A percentile compares a stretch with the other conserved stretches of the same genome.
Evolutionary conservation across 192 early-diverging fungal species (phyloP).

Genomic region (Jimgerdemannia lactiflua): DNA sequence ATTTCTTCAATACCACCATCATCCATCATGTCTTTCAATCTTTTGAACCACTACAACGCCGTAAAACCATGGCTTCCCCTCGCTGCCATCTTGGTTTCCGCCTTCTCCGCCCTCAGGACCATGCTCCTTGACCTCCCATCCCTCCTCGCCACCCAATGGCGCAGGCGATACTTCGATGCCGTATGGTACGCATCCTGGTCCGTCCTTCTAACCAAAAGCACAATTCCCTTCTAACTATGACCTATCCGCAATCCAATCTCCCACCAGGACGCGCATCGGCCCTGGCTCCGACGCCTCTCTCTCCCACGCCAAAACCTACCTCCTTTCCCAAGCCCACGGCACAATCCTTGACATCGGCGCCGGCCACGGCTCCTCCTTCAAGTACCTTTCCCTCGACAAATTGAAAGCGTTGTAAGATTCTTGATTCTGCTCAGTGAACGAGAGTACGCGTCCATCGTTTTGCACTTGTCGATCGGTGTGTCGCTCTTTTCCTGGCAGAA

Average conservation of each 20-base stretch:
- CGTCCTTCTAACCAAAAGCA: not conserved
- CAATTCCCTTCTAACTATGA: not conserved
- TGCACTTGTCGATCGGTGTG: too few relatives aligned
- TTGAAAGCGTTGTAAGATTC: not conserved
- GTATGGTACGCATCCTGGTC: not conserved
- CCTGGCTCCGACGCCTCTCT: not conserved
- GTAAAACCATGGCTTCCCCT: not conserved
- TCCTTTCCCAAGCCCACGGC: not conserved
- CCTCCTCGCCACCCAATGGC: not conserved
- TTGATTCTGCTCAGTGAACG: too few relatives aligned
- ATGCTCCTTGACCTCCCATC: not conserved
- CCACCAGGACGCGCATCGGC: not conserved
- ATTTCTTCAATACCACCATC: not conserved
- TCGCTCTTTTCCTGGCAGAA: too few relatives aligned
- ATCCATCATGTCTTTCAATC: not conserved
- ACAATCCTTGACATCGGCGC: not conserved
- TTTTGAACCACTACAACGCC: not conserved
- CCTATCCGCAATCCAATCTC: not conserved
- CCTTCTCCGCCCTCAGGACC: not conserved
- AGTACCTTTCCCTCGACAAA: not conserved
- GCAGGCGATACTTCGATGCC: not conserved
- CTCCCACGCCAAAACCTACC: not conserved
- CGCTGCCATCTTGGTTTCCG: not conserved
- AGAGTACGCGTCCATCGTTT: too few relatives aligned
- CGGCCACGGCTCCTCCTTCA: not conserved